Conservation (phyloP, 768 basidiomycete species). For the Pulveroboletus ravenelii region DNA sequence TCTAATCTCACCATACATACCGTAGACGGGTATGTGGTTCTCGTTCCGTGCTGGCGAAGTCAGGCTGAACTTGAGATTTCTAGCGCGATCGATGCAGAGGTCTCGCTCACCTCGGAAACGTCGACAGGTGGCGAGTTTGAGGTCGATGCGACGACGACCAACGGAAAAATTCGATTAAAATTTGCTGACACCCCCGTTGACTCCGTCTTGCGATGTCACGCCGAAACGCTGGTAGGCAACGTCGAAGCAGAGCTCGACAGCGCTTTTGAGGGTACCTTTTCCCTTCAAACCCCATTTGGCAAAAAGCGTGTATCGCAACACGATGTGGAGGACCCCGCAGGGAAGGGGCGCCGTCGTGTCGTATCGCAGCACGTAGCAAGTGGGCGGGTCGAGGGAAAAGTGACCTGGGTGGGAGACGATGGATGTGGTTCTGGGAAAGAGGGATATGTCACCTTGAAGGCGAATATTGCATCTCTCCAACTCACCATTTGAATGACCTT, state of each 20-base stretch:
- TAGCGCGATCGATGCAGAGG: constrained; percentile 20
- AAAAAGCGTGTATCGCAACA: constrained; percentile 15
- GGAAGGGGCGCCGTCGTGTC: constrained; percentile 31
- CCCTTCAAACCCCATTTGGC: constrained; percentile 25
- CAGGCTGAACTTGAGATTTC: constrained; percentile 1
- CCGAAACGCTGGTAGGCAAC: constrained; percentile 26
- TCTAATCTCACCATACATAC: constrained; percentile 34
- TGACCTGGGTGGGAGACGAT: constrained; percentile 23
- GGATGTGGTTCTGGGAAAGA: constrained; percentile 13
- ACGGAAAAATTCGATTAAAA: constrained; percentile 26
- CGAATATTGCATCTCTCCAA: constrained; percentile 9
- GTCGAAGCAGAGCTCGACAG: constrained; percentile 28
- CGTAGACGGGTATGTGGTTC: constrained; percentile 38
- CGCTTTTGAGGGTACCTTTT: constrained; percentile 42
- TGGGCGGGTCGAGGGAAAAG: constrained; percentile 14
- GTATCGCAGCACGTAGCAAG: constrained; percentile 9
- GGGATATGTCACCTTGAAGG: constrained; percentile 15
- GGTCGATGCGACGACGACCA: constrained; percentile 28
- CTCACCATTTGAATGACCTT: constrained; percentile 19
- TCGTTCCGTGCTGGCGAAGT: background rate
- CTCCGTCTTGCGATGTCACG: constrained; percentile 30
- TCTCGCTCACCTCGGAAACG: constrained; percentile 31
- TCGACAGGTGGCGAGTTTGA: constrained; percentile 30
- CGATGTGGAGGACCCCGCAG: constrained; percentile 32
- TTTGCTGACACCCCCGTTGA: constrained; percentile 33